A percentile compares a stretch with the other conserved stretches of the same genome.
These are phyloP conservation scores for Piedraia hortae DNA, from an alignment of 2,329 filamentous ascomycete genomes.

Conservation along the genomic window DNA sequence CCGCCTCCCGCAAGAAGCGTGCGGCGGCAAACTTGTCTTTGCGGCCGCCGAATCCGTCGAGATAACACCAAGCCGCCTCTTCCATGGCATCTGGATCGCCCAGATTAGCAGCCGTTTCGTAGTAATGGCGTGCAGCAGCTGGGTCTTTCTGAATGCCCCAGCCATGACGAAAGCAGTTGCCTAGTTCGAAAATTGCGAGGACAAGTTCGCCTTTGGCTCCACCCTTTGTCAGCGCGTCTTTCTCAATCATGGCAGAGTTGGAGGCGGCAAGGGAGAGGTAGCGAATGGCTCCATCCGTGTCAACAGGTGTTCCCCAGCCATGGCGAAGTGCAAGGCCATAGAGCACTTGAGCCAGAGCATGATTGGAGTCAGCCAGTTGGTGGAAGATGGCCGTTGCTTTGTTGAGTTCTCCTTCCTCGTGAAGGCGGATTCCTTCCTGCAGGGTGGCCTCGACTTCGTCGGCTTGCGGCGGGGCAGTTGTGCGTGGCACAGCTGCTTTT, in stretches of 20 bases:
- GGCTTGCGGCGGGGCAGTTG: conserved; percentile 13
- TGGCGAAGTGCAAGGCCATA: conserved; percentile 86
- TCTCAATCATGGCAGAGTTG: conserved; percentile 69
- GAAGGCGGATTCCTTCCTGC: conserved; percentile 80
- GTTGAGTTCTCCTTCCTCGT: conserved; percentile 58
- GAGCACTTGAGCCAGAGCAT: conserved; percentile 80
- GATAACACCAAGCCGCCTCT: conserved; percentile 82
- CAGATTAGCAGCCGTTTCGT: conserved; percentile 88
- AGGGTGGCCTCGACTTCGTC: conserved; percentile 38
- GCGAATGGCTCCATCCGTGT: conserved; percentile 45
- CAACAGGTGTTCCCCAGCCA: conserved; percentile 63
- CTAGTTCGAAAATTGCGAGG: conserved; percentile 84
- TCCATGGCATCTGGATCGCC: conserved; percentile 97
- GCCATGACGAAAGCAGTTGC: conserved; percentile 74
- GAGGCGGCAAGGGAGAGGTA: conserved; percentile 74
- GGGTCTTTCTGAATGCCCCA: conserved; percentile 79
- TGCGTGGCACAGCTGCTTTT: conserved; percentile 6
- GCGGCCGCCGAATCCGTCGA: conserved; percentile 87
- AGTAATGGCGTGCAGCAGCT: conserved; percentile 68
- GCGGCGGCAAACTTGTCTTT: conserved; percentile 86
- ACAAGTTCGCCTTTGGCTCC: conserved; percentile 90
- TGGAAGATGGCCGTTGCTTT: conserved; percentile 68
- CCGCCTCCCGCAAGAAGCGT: conserved; percentile 75
- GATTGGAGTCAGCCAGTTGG: conserved; percentile 61
- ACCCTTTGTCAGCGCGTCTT: conserved; percentile 57